phyloP scores from a whole-genome alignment of 345 rosid genomes.

The Eucalyptus regnans region DNA sequence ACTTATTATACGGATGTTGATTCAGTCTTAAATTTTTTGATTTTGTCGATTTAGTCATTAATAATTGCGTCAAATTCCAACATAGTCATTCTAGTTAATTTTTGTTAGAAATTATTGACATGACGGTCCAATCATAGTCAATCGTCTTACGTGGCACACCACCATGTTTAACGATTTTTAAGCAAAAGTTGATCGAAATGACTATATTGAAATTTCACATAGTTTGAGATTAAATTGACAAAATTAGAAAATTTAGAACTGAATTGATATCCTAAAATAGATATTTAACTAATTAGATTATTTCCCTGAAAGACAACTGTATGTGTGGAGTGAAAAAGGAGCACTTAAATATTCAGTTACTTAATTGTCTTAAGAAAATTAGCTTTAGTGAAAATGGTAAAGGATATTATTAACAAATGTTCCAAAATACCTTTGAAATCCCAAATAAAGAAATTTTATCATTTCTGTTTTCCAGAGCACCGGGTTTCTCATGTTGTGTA shows the following conservation, averaged over 20 bases:
- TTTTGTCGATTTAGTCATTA: background rate
- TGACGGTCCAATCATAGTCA: background rate
- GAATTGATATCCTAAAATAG: background rate
- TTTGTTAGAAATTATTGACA: background rate
- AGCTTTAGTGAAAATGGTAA: background rate
- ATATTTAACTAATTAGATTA: background rate
- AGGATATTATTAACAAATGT: background rate
- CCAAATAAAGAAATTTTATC: background rate
- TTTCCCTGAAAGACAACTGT: background rate
- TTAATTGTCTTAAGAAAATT: background rate
- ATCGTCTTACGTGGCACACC: background rate
- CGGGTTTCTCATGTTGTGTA: background rate
- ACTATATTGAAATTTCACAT: background rate
- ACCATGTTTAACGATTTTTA: background rate
- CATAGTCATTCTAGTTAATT: background rate
- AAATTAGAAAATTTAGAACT: background rate
- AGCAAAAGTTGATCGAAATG: background rate
- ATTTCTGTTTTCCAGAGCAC: background rate
- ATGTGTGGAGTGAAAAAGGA: background rate
- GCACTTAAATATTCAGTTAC: background rate
- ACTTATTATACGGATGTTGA: rapidly evolving
- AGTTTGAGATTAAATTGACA: background rate
- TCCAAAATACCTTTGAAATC: background rate
- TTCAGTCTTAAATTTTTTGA: rapidly evolving
- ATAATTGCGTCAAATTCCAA: background rate